phyloP scores from a whole-genome alignment of 371 early-diverging fungal species.

The Syncephalastrum sp. region DNA sequence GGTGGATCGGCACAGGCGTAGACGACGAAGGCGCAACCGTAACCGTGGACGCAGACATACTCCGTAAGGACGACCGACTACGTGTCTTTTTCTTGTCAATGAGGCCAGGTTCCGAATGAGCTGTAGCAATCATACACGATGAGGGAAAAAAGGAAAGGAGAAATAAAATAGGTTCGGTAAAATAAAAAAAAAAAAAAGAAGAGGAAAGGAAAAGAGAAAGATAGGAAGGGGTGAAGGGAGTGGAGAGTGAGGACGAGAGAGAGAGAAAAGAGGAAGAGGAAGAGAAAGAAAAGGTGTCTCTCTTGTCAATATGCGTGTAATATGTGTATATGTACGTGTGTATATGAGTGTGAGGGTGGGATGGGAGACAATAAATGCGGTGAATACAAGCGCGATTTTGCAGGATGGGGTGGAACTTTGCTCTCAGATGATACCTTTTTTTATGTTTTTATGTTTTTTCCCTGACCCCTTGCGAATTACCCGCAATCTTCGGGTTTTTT shows the following conservation, averaged over 20 bases:
- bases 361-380: neutral
- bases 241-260: neutral
- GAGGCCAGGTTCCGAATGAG: neutral
- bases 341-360: neutral
- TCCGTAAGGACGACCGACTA: neutral
- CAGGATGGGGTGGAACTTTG: too few species aligned
- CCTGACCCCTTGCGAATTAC: slow-evolving; percentile 4
- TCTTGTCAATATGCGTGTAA: neutral
- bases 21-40: slow-evolving; percentile 6
- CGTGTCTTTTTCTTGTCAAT: neutral
- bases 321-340: neutral
- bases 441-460: slow-evolving; percentile 7
- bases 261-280: slow-evolving; percentile 2
- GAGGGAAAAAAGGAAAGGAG: slow-evolving; percentile 5
- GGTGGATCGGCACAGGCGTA: slow-evolving; percentile 9
- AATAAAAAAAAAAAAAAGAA: too few species aligned
- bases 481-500: too few species aligned
- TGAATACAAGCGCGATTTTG: too few species aligned
- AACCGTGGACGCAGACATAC: slow-evolving; percentile 1
- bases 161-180: too few species aligned
- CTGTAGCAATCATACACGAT: slow-evolving; percentile 6
- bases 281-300: neutral
- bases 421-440: slow-evolving; percentile 6
- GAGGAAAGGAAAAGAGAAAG: neutral
- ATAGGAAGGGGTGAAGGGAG: slow-evolving; percentile 5